Conservation (phyloP, 202 grass and related monocot species). For the Schoenoplectus tabernaemontani region DNA sequence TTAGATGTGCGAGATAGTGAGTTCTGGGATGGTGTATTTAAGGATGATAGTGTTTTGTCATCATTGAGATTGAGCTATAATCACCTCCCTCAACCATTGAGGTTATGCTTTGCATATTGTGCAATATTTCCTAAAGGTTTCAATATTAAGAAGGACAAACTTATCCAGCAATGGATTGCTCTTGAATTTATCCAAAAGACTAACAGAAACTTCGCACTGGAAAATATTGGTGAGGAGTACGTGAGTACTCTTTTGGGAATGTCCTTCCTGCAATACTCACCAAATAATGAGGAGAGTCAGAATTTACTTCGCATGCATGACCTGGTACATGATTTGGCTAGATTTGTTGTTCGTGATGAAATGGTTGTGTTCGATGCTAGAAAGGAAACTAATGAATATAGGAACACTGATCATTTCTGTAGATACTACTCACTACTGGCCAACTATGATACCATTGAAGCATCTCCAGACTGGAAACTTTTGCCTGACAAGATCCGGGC, state of each 20-base stretch:
- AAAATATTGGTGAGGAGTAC: constrained; percentile 28
- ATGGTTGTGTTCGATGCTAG: constrained; percentile 21
- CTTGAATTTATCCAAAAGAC: constrained; percentile 27
- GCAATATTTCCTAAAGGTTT: constrained; percentile 31
- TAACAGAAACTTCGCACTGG: constrained; percentile 15
- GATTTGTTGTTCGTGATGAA: constrained; percentile 33
- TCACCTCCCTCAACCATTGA: constrained; percentile 5
- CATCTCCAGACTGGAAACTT: background rate
- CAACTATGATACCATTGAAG: background rate
- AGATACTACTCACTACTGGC: background rate
- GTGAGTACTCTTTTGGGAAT: constrained; percentile 25
- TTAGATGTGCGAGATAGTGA: constrained; percentile 25
- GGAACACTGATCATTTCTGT: background rate
- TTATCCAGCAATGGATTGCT: constrained; percentile 43
- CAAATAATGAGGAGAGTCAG: background rate
- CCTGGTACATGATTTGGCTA: constrained; percentile 36
- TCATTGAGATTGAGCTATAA: constrained; percentile 22
- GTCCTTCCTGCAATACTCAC: constrained; percentile 31
- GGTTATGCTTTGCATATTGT: constrained; percentile 44
- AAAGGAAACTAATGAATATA: background rate
- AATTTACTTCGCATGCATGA: constrained; percentile 23
- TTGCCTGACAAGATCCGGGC: constrained; percentile 15
- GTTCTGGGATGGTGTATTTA: constrained; percentile 39
- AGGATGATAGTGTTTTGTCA: constrained; percentile 9
- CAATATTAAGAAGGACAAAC: constrained; percentile 29